phyloP scores from a whole-genome alignment of 1,284 basidiomycete genomes.

The Melampsora medusae region DNA sequence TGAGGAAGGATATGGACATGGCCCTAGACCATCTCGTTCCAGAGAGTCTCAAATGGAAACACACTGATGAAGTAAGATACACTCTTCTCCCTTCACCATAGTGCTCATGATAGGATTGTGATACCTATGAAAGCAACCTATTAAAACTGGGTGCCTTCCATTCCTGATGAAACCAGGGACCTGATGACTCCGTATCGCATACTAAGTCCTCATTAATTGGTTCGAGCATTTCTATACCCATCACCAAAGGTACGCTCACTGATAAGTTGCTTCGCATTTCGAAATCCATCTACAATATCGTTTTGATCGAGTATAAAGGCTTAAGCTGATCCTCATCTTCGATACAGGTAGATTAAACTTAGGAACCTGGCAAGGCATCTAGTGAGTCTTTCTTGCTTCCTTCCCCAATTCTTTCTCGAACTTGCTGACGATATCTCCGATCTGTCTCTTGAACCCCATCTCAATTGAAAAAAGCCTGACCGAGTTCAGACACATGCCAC shows the following conservation, averaged over 20 bases:
- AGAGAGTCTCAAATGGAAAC: conserved; percentile 53
- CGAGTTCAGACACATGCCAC: conserved; percentile 42
- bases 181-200: conserved; percentile 50
- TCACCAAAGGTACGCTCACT: conserved; percentile 34
- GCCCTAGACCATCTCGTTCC: conserved; percentile 54
- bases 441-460: neutral
- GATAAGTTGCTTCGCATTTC: neutral
- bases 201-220: conserved; percentile 54
- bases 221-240: conserved; percentile 46
- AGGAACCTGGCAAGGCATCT: conserved; percentile 45
- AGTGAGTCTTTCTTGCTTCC: conserved; percentile 21
- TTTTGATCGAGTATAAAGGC: neutral
- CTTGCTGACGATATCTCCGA: neutral
- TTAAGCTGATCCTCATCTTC: neutral
- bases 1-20: conserved; percentile 55
- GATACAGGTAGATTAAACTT: conserved; percentile 36
- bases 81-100: neutral
- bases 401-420: neutral
- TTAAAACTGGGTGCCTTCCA: neutral
- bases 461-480: conserved; percentile 24
- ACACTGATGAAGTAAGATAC: conserved; percentile 49
- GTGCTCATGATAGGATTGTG: neutral
- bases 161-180: conserved; percentile 7
- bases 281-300: neutral
- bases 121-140: neutral